Conservation (phyloP, 805 yeast genomes). For the Zygoascus bituminiphila region DNA sequence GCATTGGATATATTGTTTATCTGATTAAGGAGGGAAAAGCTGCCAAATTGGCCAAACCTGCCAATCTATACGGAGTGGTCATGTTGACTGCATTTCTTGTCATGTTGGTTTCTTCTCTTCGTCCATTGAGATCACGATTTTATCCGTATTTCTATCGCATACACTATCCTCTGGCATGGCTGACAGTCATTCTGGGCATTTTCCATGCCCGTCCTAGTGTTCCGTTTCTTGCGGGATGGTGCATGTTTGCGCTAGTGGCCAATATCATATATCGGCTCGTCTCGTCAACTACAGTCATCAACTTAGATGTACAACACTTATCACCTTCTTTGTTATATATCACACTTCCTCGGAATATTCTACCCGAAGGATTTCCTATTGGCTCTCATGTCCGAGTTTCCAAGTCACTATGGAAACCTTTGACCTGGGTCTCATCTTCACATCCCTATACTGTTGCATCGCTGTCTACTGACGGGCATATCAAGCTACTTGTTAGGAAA, state of each 20-base stretch:
- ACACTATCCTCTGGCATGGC: conserved; percentile 77
- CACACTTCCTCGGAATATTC: conserved; percentile 39
- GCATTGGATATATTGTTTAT: conserved; percentile 44
- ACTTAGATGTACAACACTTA: conserved; percentile 28
- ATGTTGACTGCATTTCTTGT: conserved; percentile 56
- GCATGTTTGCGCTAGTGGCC: conserved; percentile 42
- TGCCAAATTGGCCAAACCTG: conserved; percentile 40
- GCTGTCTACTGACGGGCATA: conserved; percentile 39
- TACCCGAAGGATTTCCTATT: conserved; percentile 33
- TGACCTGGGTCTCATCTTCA: conserved; percentile 37
- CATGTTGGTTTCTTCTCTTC: conserved; percentile 61
- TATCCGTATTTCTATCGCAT: conserved; percentile 59
- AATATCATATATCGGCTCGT: conserved; percentile 51
- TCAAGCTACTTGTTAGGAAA: conserved; percentile 32
- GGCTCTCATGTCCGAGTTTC: conserved; percentile 41
- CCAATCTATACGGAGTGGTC: conserved; percentile 63
- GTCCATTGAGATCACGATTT: conserved; percentile 46
- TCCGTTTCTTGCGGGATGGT: conserved; percentile 47
- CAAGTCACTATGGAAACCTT: conserved; percentile 21
- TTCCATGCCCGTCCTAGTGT: conserved; percentile 78
- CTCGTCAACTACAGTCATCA: conserved; percentile 16
- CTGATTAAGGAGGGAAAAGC: conserved; percentile 38
- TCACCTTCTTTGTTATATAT: conserved; percentile 42
- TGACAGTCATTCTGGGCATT: conserved; percentile 54
- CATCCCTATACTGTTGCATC: conserved; percentile 45